A percentile compares a stretch with the other conserved stretches of the same genome.
Evolutionary conservation across 164 flowering plant species (phyloP).

Genomic region (Piper betle): DNA sequence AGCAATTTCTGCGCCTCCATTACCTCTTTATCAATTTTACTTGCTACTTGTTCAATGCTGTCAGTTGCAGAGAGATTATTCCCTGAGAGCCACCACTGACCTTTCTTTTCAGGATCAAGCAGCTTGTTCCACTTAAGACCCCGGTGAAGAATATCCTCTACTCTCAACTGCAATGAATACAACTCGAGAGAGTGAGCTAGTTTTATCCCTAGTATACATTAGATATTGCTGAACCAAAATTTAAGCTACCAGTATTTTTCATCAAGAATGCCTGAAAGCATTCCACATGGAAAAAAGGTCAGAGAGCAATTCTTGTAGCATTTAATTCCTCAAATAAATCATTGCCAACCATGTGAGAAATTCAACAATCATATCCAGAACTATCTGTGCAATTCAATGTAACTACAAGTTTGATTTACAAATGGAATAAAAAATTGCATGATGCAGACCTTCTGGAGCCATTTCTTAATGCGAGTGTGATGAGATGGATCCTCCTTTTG

Average conservation of each 20-base stretch:
- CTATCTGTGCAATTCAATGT: no score
- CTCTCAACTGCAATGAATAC: slow-evolving; percentile 43
- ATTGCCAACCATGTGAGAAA: background rate
- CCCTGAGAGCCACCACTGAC: slow-evolving; percentile 92
- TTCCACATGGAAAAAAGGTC: background rate
- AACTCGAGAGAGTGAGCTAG: background rate
- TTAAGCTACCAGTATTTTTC: background rate
- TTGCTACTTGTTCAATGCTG: slow-evolving; percentile 52
- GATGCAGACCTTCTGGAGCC: slow-evolving; percentile 75
- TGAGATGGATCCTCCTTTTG: slow-evolving; percentile 59
- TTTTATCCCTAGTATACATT: background rate
- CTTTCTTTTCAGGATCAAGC: slow-evolving; percentile 87
- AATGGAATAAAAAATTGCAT: background rate
- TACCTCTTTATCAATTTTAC: slow-evolving; percentile 58
- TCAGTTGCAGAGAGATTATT: slow-evolving; percentile 27
- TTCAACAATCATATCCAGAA: no score
- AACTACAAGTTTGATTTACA: no score
- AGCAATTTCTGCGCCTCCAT: slow-evolving; percentile 77
- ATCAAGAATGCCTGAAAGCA: background rate
- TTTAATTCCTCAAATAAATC: background rate
- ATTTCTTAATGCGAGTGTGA: slow-evolving; percentile 71
- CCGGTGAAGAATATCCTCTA: slow-evolving; percentile 50
- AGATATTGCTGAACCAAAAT: background rate
- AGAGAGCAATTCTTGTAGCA: background rate
- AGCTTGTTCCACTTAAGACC: slow-evolving; percentile 88